These are phyloP conservation scores for Cladosporium colombiae DNA, from an alignment of 2,329 filamentous ascomycete species.

Conservation along the genomic window DNA sequence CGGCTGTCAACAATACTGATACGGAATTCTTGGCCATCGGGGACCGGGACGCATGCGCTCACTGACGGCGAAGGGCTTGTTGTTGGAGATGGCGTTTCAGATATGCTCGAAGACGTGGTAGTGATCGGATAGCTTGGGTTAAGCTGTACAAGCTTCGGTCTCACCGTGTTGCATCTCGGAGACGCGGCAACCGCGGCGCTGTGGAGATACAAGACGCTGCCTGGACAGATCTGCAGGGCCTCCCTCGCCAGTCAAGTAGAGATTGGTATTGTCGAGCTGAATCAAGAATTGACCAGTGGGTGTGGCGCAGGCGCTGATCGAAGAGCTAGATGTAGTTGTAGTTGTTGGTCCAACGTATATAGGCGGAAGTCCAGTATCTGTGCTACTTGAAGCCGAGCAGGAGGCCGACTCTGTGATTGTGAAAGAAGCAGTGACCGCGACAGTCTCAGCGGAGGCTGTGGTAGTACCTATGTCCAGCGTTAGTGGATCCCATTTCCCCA, in stretches of 20 bases:
- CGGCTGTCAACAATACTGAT: neutral
- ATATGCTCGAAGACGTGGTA: neutral
- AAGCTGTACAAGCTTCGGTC: neutral
- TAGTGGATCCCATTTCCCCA: neutral
- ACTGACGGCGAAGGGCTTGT: neutral
- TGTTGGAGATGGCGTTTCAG: neutral
- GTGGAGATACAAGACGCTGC: neutral
- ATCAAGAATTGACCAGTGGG: neutral
- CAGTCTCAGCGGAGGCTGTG: neutral
- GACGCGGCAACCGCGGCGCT: neutral
- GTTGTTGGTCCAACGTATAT: neutral
- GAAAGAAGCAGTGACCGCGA: neutral
- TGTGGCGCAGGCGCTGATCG: neutral
- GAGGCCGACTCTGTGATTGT: neutral
- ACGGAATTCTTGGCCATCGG: neutral
- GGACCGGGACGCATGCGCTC: neutral
- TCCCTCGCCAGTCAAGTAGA: neutral
- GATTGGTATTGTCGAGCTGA: neutral
- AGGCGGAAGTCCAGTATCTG: neutral
- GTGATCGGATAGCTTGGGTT: neutral
- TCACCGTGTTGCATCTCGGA: neutral
- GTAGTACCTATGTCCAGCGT: neutral
- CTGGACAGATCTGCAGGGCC: neutral
- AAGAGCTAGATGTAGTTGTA: neutral
- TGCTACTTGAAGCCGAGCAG: neutral